phyloP scores from a whole-genome alignment of 78 protist species.

The Dictyostelium discoideum region dicty_2.7 NC_007088.5:5934501-5935000 shows the following conservation, averaged over 20 bases:
- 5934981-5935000: constrained; percentile 38
- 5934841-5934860: constrained; percentile 41
- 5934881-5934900: constrained; percentile 23
- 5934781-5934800: constrained; percentile 6
- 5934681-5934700: neutral
- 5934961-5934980: neutral
- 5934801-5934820: constrained; percentile 23
- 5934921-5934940: constrained; percentile 32
- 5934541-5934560: constrained; percentile 6
- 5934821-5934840: constrained; percentile 42
- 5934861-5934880: constrained; percentile 49
- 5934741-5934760: constrained; percentile 3
- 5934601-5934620: neutral
- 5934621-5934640: neutral
- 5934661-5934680: neutral
- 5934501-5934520: too few relatives aligned
- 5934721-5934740: constrained; percentile 5
- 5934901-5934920: constrained; percentile 70
- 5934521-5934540: neutral
- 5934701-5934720: constrained; percentile 4
- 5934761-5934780: constrained; percentile 59
- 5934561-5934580: constrained; percentile 33
- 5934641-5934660: neutral
- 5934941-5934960: constrained; percentile 70
- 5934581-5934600: constrained; percentile 34